Evolutionary conservation across 768 basidiomycete genomes (phyloP), one percentile per base, ranked within the genome.

Genomic region (Mycena venus): DNA sequence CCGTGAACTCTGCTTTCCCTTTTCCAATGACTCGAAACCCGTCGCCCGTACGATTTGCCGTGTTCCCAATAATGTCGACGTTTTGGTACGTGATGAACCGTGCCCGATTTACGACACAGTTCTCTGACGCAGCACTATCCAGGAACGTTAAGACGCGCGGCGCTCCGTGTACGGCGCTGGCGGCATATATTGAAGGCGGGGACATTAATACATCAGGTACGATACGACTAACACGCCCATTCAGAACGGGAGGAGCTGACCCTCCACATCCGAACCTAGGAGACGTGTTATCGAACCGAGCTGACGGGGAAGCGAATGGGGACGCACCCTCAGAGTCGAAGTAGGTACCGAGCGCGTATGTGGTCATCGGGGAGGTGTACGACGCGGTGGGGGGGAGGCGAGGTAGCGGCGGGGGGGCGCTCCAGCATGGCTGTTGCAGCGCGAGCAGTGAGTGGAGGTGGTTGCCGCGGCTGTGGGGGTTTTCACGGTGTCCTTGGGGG

Each of bases 221-320:
- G 36, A 55, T 70, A 70, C 72, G 61, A 51, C 23, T 65, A 70
- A 70, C 63, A 36, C 11, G 31, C 38, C 51, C 68, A 6, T 63
- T 61, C 49, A 73, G 51, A 73, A 73, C 23, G 72, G 72, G 32
- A 73, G 47, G n/a, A 62, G 19, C 72, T 73, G 65, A 53, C 32
- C 51, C 42, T 61, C 60, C 42, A 73, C 65, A 40, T 73, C 55
- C 47, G 36, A 55, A 42, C 53, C 66, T 68, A 56, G 42, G 40
- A 29, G 58, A 17, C 32, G 27, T 27, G 51, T 74, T 47, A 68
- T 38, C 59, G 47, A 21, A 65, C 44, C 58, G 5, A 40, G 5
- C 15, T 14, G 44, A 40, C 2, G 65, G 36, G 25, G 10, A 42
- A 21, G 2, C 31, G 23, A 19, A 21, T 6, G 44, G 29, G 4